Conservation (phyloP, 306 rosid species). For the Cicer bijugum region DNA sequence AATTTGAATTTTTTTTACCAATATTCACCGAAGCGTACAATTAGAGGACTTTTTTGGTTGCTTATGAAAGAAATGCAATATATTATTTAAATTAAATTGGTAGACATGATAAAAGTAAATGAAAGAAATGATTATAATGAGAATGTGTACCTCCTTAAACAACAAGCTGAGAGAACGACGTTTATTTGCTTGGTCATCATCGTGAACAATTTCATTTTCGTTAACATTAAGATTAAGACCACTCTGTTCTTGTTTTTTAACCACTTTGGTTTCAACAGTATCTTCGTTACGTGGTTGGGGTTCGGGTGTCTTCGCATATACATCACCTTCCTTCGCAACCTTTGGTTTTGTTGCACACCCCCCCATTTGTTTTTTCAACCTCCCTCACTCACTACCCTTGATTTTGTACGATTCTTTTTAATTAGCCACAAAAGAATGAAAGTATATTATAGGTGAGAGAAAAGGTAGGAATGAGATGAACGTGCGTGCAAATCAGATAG, state of each 20-base stretch:
- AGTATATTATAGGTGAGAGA: not conserved
- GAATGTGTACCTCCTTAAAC: slow-evolving; percentile 53
- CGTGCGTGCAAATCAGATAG: slow-evolving; percentile 34
- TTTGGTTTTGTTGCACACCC: slow-evolving; percentile 73
- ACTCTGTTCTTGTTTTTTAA: not conserved
- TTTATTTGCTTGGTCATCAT: slow-evolving; percentile 49
- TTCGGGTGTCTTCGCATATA: slow-evolving; percentile 37
- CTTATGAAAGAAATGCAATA: not conserved
- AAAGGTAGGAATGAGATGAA: not conserved
- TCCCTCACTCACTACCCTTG: not conserved
- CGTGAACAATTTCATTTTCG: slow-evolving; percentile 52
- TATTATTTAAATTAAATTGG: not conserved
- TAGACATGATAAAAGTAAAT: not conserved
- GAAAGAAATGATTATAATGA: not conserved
- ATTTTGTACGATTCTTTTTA: not conserved
- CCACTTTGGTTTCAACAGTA: not conserved
- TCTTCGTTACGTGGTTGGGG: slow-evolving; percentile 39
- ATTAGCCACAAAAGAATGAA: not conserved
- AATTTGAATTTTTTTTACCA: not conserved
- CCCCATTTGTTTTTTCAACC: slow-evolving; percentile 50
- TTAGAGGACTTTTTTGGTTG: not conserved
- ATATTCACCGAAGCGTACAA: not conserved
- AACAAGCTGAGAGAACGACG: slow-evolving; percentile 63
- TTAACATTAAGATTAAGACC: not conserved
- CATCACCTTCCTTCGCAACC: slow-evolving; percentile 42